These are phyloP conservation scores for Aspergillus caelatus DNA, from an alignment of 2,329 filamentous ascomycete species.

Conservation along the genomic window DNA sequence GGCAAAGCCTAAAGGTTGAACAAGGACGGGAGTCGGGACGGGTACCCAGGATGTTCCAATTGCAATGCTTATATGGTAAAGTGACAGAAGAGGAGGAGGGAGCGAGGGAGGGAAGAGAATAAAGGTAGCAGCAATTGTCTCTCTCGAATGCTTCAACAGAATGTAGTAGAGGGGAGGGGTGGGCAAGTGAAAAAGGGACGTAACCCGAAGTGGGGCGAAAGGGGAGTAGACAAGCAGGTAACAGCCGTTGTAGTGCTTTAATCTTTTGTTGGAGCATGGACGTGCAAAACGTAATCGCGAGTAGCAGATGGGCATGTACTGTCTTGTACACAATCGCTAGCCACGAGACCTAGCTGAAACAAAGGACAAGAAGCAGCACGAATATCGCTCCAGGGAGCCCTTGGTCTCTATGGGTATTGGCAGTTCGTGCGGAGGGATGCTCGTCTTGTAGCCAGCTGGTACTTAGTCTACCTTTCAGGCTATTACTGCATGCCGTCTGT, in stretches of 20 bases:
- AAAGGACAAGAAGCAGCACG: neutral
- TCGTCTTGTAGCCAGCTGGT: neutral
- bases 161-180: neutral
- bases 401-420: neutral
- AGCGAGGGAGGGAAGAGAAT: neutral
- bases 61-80: neutral
- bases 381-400: neutral
- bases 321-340: neutral
- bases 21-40: conserved; percentile 5
- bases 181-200: conserved; percentile 6
- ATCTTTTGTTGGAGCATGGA: neutral
- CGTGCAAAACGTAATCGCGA: neutral
- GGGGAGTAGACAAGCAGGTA: neutral
- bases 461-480: neutral
- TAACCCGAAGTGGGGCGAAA: conserved; percentile 10
- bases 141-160: conserved; percentile 1
- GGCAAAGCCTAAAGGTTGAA: conserved; percentile 5
- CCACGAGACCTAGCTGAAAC: neutral
- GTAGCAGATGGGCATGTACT: neutral
- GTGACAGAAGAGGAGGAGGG: neutral
- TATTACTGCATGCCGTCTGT: neutral
- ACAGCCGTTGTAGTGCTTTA: neutral
- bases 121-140: conserved; percentile 6
- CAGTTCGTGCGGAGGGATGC: neutral
- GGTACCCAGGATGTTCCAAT: conserved; percentile 8